phyloP scores from a whole-genome alignment of 1,284 basidiomycete genomes.

The Malassezia yamatoensis region DNA sequence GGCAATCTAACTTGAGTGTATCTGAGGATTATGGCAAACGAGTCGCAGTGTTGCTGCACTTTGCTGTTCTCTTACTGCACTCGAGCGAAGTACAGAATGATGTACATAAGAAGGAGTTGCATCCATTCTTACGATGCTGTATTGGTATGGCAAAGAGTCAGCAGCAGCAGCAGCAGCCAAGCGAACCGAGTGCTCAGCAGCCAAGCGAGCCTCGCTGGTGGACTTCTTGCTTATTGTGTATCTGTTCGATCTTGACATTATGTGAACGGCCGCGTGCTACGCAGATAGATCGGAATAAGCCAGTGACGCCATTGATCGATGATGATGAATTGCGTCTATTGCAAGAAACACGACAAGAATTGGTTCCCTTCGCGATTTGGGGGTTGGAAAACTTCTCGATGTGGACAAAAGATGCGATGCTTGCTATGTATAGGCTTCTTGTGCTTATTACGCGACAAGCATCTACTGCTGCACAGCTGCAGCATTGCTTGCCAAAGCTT shows the following conservation, averaged over 20 bases:
- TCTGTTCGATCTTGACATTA: neutral
- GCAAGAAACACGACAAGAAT: constrained; percentile 12
- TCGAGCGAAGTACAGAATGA: constrained; percentile 1
- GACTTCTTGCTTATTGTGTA: neutral
- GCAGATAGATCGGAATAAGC: constrained; percentile 52
- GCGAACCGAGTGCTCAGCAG: neutral
- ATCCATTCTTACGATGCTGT: too few relatives aligned
- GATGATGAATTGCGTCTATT: constrained; percentile 30
- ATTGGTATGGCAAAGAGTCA: too few relatives aligned
- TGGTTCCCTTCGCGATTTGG: constrained; percentile 24
- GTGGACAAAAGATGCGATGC: constrained; percentile 20
- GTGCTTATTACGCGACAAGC: constrained; percentile 32
- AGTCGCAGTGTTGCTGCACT: constrained; percentile 12
- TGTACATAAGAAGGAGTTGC: too few relatives aligned
- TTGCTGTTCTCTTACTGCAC: constrained; percentile 17
- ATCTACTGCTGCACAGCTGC: constrained; percentile 19
- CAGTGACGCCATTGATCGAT: constrained; percentile 53
- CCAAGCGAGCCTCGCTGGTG: constrained; percentile 1
- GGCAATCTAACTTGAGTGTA: neutral
- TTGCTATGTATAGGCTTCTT: constrained; percentile 37
- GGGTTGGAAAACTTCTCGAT: constrained; percentile 46
- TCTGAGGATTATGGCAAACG: neutral
- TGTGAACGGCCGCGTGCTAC: neutral
- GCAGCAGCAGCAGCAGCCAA: too few relatives aligned
- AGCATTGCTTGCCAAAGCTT: constrained; percentile 26